phyloP scores from a whole-genome alignment of 768 basidiomycete species.

The Mycena rebaudengoi region DNA sequence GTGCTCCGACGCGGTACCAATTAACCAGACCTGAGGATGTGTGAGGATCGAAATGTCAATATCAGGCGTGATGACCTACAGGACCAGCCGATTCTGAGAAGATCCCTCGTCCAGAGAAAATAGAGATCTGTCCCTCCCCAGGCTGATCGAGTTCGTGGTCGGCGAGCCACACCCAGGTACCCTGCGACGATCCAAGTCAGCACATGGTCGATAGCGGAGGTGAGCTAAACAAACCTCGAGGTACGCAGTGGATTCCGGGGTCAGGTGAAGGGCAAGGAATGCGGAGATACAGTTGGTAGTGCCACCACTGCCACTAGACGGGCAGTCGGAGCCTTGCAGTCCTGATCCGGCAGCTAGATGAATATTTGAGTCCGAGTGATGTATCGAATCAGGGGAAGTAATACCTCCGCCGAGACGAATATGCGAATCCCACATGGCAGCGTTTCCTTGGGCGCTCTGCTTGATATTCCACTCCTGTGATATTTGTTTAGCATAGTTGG shows the following conservation, averaged over 20 bases:
- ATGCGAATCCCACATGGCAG: conserved; percentile 69
- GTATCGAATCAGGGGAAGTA: neutral
- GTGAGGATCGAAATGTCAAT: no score
- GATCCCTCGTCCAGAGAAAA: conserved; percentile 79
- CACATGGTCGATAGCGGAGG: conserved; percentile 35
- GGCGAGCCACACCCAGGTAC: conserved; percentile 82
- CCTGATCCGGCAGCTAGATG: conserved; percentile 59
- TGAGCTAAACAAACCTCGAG: conserved; percentile 59
- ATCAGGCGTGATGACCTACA: no score
- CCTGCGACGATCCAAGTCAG: conserved; percentile 45
- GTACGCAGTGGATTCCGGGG: conserved; percentile 60
- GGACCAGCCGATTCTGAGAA: conserved; percentile 79
- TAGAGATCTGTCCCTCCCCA: conserved; percentile 54
- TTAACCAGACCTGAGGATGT: conserved; percentile 84
- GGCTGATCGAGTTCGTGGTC: conserved; percentile 79
- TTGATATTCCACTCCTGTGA: conserved; percentile 76
- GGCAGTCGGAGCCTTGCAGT: conserved; percentile 55
- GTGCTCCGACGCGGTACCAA: conserved; percentile 82
- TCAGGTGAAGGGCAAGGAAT: conserved; percentile 72
- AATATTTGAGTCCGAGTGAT: neutral
- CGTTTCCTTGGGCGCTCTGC: conserved; percentile 60
- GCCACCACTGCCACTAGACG: conserved; percentile 48
- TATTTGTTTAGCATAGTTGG: conserved; percentile 49
- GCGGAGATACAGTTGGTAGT: conserved; percentile 65
- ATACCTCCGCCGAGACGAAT: conserved; percentile 56